Evolutionary conservation across 805 yeast genomes (phyloP).

Genomic region (Kluyveromyces nonfermentans): DNA sequence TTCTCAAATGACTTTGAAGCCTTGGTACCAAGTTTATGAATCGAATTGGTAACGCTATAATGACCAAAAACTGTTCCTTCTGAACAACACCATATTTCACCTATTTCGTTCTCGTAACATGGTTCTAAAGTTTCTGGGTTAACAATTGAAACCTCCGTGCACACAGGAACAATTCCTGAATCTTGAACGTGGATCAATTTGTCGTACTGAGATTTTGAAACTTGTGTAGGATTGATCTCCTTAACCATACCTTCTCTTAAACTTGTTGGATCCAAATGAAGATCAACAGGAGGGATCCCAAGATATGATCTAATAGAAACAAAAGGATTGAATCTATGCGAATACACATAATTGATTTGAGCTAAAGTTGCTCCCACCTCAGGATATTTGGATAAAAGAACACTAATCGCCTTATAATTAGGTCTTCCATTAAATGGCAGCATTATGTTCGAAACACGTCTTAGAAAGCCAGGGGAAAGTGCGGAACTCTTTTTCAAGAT

Average conservation of each 20-base stretch:
- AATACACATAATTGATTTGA: constrained; percentile 68
- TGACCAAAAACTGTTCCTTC: constrained; percentile 68
- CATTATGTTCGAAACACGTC: constrained; percentile 71
- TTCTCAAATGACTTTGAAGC: constrained; percentile 8
- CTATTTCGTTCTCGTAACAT: constrained; percentile 85
- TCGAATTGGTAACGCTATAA: constrained; percentile 28
- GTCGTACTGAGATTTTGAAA: constrained; percentile 6
- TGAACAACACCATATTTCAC: constrained; percentile 94
- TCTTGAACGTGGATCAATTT: constrained; percentile 72
- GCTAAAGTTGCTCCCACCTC: constrained; percentile 56
- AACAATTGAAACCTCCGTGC: constrained; percentile 88
- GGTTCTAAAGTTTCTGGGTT: constrained; percentile 81
- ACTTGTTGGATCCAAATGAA: constrained; percentile 80
- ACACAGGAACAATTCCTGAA: constrained; percentile 92
- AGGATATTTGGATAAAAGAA: constrained; percentile 52
- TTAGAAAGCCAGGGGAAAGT: constrained; percentile 29
- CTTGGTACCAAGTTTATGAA: not conserved
- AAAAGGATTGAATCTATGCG: constrained; percentile 73
- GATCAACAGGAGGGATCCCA: constrained; percentile 78
- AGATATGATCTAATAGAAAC: constrained; percentile 71
- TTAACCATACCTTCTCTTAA: constrained; percentile 83
- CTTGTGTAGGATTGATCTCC: constrained; percentile 50
- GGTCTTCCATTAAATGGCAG: constrained; percentile 73
- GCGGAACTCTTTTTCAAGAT: constrained; percentile 10
- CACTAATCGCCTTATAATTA: constrained; percentile 45